A percentile compares a stretch with the other conserved stretches of the same genome.
phyloP scores from a whole-genome alignment of 1,284 basidiomycete species.

The Cutaneotrichosporon spelunceum region DNA sequence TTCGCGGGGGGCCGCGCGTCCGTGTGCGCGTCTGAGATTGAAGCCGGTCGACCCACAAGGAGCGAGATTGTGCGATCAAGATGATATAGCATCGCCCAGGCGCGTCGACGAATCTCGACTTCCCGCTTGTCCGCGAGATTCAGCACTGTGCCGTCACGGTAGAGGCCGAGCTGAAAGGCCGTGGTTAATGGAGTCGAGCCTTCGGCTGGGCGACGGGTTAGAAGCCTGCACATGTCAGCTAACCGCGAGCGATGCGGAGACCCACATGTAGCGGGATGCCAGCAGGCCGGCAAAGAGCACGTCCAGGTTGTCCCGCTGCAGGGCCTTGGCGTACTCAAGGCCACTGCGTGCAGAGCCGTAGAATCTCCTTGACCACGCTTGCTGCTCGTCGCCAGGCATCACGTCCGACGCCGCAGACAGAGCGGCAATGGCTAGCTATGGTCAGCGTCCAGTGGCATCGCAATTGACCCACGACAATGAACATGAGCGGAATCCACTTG shows the following conservation, averaged over 20 bases:
- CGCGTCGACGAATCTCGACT: constrained; percentile 52
- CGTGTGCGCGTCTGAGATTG: constrained; percentile 52
- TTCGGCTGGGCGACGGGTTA: constrained; percentile 52
- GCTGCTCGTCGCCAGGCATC: constrained; percentile 46
- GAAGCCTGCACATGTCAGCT: constrained; percentile 36
- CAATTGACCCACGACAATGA: constrained; percentile 48
- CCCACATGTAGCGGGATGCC: constrained; percentile 52
- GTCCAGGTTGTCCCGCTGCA: constrained; percentile 53
- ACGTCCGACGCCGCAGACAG: constrained; percentile 50
- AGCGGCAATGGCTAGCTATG: constrained; percentile 51
- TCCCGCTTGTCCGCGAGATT: constrained; percentile 51
- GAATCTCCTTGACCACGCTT: constrained; percentile 49
- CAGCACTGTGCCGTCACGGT: constrained; percentile 52
- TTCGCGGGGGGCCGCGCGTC: constrained; percentile 52
- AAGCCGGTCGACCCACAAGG: constrained; percentile 51
- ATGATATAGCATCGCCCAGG: constrained; percentile 53
- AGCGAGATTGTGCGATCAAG: constrained; percentile 52
- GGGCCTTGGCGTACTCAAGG: constrained; percentile 51
- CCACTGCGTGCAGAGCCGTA: constrained; percentile 51
- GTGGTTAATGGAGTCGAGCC: constrained; percentile 52
- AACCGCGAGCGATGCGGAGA: background rate
- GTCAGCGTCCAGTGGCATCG: constrained; percentile 7
- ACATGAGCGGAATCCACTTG: constrained; percentile 53
- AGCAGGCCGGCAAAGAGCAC: constrained; percentile 52
- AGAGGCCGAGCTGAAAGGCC: constrained; percentile 52